A percentile compares a stretch with the other conserved stretches of the same genome.
Conservation (phyloP, 2,329 filamentous ascomycete genomes). For the Trichoderma guizhouense region DNA sequence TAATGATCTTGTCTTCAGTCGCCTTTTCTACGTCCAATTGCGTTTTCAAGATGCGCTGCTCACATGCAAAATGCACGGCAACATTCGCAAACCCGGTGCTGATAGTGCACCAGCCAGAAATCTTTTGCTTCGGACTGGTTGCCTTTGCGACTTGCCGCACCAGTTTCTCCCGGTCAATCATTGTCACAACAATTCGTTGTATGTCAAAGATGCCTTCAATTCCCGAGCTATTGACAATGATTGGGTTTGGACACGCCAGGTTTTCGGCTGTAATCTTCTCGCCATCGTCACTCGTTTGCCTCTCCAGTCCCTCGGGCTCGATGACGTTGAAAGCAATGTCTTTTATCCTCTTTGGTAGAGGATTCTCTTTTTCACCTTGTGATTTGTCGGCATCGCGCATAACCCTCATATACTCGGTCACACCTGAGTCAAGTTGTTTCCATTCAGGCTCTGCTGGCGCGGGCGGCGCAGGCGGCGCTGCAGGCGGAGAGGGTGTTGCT, state of each 20-base stretch:
- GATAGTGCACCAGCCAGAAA: conserved; percentile 17
- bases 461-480: not conserved
- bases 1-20: not conserved
- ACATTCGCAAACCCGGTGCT: conserved; percentile 14
- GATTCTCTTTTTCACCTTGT: not conserved
- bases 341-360: not conserved
- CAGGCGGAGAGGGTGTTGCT: not conserved
- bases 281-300: not conserved
- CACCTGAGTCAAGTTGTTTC: not conserved
- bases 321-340: not conserved
- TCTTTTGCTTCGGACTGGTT: not conserved
- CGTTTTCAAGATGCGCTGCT: not conserved
- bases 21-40: not conserved
- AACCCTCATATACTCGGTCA: not conserved
- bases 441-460: not conserved
- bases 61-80: not conserved
- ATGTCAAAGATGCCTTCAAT: conserved; percentile 18
- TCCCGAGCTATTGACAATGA: conserved; percentile 16
- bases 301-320: not conserved
- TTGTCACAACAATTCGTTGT: conserved; percentile 12
- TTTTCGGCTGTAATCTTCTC: not conserved
- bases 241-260: conserved; percentile 13
- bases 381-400: not conserved
- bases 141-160: not conserved
- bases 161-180: conserved; percentile 11